Base-by-base conservation (phyloP, 2,329 filamentous ascomycete species). In the Colletotrichum kahawae region DNA sequence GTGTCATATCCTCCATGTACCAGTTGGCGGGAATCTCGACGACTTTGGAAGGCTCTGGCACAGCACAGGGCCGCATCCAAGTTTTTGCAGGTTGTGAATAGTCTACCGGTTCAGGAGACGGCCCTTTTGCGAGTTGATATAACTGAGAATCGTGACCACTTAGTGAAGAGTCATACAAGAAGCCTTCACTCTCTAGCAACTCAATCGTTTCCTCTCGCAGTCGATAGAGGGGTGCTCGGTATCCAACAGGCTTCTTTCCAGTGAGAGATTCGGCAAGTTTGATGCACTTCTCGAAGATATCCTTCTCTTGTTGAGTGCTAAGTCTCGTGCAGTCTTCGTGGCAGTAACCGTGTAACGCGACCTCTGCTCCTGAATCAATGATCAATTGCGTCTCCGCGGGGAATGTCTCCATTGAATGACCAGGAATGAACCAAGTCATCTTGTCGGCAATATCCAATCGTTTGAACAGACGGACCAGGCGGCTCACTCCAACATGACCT, bases 401-500 rank as follows among this genome's bases (percentile, higher is more conserved):
- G 70, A 89, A 89, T 16, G 84, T 87, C 78, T 90, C 87, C 63
- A 87, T 82, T 0, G 83, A 85, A 78, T 89, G 88, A 76, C 88
- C 87, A 1, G 88, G 88, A n/a, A 90, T 85, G 76, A 87, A 88
- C 87, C 87, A 89, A 10, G 88, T 88, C 16, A 86, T 82, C 79
- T 86, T 88, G 75, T 88, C 82, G 7, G 86, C 80, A 56, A 89
- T 83, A 3, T 82, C 79, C 43, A 87, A 82, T 71, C 86, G 87
- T 21, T 83, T 82, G 79, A 90, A 88, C 9, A 80, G 29, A 38
- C 86, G 85, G 4, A 91, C 82, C 1, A 91, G 83, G 4, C 89
- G 85, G 4, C 84, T 83, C 1, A 88, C 88, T 21, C 89, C 89
- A 54, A 89, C 86, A n/a, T 85, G 83, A 8, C 84, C 89, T 66